These are phyloP conservation scores for Chlorella sp. DNA, from an alignment of 139 green algal species.

Conservation along the genomic window DNA sequence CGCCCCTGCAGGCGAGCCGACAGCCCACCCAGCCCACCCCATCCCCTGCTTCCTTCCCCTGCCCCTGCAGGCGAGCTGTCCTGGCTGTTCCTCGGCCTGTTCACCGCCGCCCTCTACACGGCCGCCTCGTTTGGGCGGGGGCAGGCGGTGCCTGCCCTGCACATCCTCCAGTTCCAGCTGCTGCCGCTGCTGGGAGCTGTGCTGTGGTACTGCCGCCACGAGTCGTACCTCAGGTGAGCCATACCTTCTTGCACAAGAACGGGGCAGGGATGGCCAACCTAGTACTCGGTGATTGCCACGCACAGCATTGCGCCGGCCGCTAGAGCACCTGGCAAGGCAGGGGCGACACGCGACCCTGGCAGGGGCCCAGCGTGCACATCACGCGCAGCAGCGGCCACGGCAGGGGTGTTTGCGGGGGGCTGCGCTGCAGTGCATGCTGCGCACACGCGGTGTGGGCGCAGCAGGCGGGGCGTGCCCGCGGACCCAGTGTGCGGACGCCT, in stretches of 20 bases:
- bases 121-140: not conserved
- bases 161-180: not conserved
- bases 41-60: not conserved
- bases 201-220: not conserved
- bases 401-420: not conserved
- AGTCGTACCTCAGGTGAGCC: not conserved
- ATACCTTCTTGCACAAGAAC: too few species aligned
- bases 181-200: not conserved
- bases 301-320: too few species aligned
- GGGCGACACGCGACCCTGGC: too few species aligned
- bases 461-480: too few species aligned
- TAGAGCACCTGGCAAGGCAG: not conserved
- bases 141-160: too few species aligned
- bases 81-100: slow-evolving; percentile 3
- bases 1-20: too few species aligned
- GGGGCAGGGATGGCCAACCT: too few species aligned
- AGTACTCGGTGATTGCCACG: too few species aligned
- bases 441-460: too few species aligned
- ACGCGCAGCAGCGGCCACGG: too few species aligned
- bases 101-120: not conserved
- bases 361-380: too few species aligned
- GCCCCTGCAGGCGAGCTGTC: slow-evolving; percentile 17
- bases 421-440: not conserved
- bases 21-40: not conserved
- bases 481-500: too few species aligned